Evolutionary conservation across 2,329 filamentous ascomycete genomes (phyloP), one percentile per base, ranked within the genome.

Genomic region (Blastomyces parvus): DNA sequence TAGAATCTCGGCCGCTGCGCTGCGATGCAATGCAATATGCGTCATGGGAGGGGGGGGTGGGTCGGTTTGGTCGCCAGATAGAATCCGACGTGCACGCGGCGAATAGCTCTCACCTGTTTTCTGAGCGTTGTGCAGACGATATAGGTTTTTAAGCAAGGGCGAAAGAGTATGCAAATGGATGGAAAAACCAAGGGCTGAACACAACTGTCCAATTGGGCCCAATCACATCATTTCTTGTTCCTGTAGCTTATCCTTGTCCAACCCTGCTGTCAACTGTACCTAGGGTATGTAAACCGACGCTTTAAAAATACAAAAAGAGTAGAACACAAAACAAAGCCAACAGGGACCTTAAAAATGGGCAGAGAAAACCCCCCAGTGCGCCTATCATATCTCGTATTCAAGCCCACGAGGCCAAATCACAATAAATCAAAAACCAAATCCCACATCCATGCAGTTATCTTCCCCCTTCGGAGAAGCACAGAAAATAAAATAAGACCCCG

Each of bases 381-480:
- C 57, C 57, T 59, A 59, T 59, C 57, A 59, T 36, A 59, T 59
- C 57, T 19, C 27, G 27, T 48, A 33, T 59, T 27, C 13, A 48
- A 48, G 42, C 40, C 56, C 57, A 59, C 42, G 57, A 48, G 57
- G 57, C 17, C 33, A 11, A 22, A 36, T 22, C 7, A 56, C 7
- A 11, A 38, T 9, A 36, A 38, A 33, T 36, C 19, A 38, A 56
- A 52, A 55, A 33, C 33, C 30, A 36, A 56, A 56, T 5, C 27
- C 19, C 52, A 56, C 22, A 56, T n/a, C 6, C 30, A 52, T 52
- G 25, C 17, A 27, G 2, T 25, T 14, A 14, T 25, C 8, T 27
- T 13, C 22, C 22, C 48, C n/a, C 14, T 25, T 27, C 13, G 13
- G 13, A 27, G 0, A 13, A 50, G n/a, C 22, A 50, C 46, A 48